phyloP scores from a whole-genome alignment of 176 grass and related monocot species.

The Oryza longistaminata region DNA sequence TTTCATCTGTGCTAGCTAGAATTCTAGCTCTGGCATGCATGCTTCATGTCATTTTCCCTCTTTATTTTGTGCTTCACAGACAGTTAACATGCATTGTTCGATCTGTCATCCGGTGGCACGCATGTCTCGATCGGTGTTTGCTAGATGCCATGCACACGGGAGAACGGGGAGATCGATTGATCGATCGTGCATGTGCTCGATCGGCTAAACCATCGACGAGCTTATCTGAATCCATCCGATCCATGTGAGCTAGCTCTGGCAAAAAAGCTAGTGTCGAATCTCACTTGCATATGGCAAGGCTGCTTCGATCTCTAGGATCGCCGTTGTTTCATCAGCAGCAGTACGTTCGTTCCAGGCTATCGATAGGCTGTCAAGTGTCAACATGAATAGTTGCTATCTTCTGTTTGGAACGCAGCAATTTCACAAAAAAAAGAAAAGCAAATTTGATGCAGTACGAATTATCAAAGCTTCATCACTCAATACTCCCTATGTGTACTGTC shows the following conservation, averaged over 20 bases:
- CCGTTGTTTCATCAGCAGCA: not conserved
- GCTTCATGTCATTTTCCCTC: not conserved
- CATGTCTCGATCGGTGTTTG: not conserved
- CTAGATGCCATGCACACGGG: not conserved
- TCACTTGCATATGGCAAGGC: not conserved
- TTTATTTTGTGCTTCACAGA: not conserved
- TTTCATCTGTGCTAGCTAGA: not conserved
- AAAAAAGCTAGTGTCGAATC: not conserved
- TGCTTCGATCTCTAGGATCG: not conserved
- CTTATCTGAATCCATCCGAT: not conserved
- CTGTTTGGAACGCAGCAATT: not conserved
- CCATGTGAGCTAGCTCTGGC: not conserved
- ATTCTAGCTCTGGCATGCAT: no score
- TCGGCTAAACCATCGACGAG: not conserved
- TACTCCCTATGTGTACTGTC: no score
- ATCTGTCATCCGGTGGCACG: not conserved
- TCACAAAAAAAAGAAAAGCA: not conserved
- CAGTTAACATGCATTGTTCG: no score
- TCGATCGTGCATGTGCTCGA: not conserved
- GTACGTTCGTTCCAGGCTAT: no score
- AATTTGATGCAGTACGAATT: no score
- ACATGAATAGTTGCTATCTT: not conserved
- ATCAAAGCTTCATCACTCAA: no score
- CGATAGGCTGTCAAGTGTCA: not conserved
- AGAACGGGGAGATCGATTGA: not conserved